Evolutionary conservation across 192 early-diverging fungal species (phyloP), one percentile per base, ranked within the genome.

Genomic region (Rhizophagus prolifer): DNA sequence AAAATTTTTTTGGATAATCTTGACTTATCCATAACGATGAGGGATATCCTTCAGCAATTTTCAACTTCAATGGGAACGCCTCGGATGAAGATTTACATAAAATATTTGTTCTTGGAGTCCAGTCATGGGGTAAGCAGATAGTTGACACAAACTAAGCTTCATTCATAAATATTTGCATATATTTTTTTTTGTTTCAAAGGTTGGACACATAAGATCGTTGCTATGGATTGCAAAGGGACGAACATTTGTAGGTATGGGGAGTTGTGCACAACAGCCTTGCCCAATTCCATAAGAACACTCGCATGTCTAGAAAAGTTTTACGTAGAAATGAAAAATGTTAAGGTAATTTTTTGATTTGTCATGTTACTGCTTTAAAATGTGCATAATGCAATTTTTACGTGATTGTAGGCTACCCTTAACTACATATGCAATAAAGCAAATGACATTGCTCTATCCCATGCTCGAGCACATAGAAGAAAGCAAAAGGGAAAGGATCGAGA

Each of bases 111-210:
- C 72, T 79, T 19, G 71, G 78, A 38, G 31, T 79, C 28, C 70
- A 79, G 21, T 79, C 78, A 16, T 79, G 78, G 78, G 78, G 78
- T 79, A 73, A 73, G 71, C 47, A 65, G 36, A 79, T 74, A 79
- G n/a, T 79, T 64, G 38, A 66, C 68, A 65, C n/a, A 36, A 78
- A 72, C 25, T 7, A 61, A 36, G 9, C 9, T 28, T 44, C n/a
- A 23, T 26, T 64, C 1, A 63, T 44, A 63, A 54, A 1, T 75
- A 16, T 0, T 75, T 61, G 31, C 5, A 21, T 19, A 44, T 74
- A 63, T 25, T 28, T 8, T 59, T 58, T 76, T 26, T 75, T 30
- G 25, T 74, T 58, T 28, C 12, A 31, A 76, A 76, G 75, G 75
- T 2, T 76, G 75, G 75, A 36, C 12, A 21, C 46, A 76, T 66